phyloP scores from a whole-genome alignment of 148 eudicot species.

The Camellia granthamiana region DNA sequence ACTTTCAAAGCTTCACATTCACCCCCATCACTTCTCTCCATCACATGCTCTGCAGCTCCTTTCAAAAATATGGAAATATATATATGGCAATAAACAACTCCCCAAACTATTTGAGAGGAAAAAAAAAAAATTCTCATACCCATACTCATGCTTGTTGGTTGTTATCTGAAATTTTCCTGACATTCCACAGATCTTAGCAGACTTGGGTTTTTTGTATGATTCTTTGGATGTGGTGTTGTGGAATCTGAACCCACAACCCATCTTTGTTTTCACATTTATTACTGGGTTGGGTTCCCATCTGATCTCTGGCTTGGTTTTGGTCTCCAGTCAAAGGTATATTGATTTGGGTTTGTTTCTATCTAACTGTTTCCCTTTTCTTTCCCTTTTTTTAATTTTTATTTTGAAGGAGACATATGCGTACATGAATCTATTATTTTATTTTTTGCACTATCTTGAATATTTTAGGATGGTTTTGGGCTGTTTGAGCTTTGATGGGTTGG shows the following conservation, averaged over 20 bases:
- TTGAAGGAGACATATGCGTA: no score
- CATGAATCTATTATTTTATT: background rate
- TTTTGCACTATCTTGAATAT: background rate
- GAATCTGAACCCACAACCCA: constrained; percentile 17
- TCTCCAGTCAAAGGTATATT: constrained; percentile 23
- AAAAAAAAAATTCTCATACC: background rate
- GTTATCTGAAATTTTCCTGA: constrained; percentile 19
- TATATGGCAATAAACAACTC: background rate
- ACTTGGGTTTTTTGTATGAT: constrained; percentile 2
- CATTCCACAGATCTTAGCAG: constrained; percentile 26
- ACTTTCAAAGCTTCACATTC: constrained; percentile 10
- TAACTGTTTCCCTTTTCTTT: background rate
- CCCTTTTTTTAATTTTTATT: background rate
- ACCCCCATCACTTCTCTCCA: background rate
- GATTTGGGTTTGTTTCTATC: constrained; percentile 22
- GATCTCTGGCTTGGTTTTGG: constrained; percentile 11
- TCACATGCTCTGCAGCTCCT: constrained; percentile 13
- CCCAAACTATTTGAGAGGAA: background rate
- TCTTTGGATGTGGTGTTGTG: background rate
- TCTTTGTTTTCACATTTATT: constrained; percentile 16
- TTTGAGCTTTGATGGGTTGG: background rate
- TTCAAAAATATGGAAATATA: background rate
- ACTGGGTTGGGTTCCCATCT: constrained; percentile 11
- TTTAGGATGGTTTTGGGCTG: background rate
- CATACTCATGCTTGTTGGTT: constrained; percentile 8